Evolutionary conservation across 257 asterid species (phyloP), one percentile per base, ranked within the genome.

Genomic region (Fraxinus cuspidata): DNA sequence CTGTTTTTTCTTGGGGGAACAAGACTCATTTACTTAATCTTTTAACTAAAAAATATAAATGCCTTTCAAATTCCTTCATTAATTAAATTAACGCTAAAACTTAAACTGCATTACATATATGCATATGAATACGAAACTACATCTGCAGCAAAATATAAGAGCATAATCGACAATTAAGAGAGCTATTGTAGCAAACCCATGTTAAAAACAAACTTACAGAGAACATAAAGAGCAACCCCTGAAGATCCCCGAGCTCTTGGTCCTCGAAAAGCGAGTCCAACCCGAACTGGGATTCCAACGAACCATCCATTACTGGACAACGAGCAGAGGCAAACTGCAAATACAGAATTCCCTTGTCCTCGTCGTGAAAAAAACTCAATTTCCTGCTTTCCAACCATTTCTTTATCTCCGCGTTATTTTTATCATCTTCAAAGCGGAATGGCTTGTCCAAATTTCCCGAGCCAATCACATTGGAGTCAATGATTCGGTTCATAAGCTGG

Each of bases 161-260:
- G 51, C 9, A 44, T 34, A 64, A 47, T 47, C 56, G 7, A 47
- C 58, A 15, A 37, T 34, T 34, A 1, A 69, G 5, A 15, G 49
- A 35, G 25, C 69, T 63, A 27, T 27, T 63, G 31, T 18, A 63
- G 69, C 19, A 63, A 63, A 27, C 7, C 69, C 32, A n/a, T 23
- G 32, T 12, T 27, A 2, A 69, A 71, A 79, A 23, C 77, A 67
- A 83, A 80, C 99, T 90, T 81, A 93, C 99, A 81, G 94, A 85
- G 88, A 96, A 96, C 92, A 96, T 91, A 75, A 93, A 96, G n/a
- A 93, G 91, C 91, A 87, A 84, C 27, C 94, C 99, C 81, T 92
- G 92, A 79, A 93, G 96, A 89, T 89, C 96, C 75, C 89, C 91
- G 11, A 88, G 81, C 83, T 93, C 97, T 63, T 81, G 81, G 75